phyloP scores from a whole-genome alignment of 2,329 filamentous ascomycete genomes.

The Penicillium sp. region DNA sequence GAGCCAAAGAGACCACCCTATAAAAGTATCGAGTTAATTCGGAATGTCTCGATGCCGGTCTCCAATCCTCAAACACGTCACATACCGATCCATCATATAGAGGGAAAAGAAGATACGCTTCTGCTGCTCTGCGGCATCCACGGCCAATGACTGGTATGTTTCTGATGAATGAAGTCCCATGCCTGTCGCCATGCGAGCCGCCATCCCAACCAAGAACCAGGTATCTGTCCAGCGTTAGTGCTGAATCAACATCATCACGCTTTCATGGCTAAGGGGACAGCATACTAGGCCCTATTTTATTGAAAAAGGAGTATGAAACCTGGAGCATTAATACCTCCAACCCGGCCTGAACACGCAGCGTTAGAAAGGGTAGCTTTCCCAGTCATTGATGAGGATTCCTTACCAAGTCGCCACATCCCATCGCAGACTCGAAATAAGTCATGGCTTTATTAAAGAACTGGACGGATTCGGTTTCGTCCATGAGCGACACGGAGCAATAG shows the following conservation, averaged over 20 bases:
- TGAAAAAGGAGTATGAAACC: slow-evolving; percentile 52
- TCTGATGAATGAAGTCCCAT: slow-evolving; percentile 44
- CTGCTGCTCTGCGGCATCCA: slow-evolving; percentile 36
- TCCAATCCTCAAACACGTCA: too few relatives aligned
- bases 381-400: slow-evolving; percentile 4
- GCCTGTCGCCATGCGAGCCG: slow-evolving; percentile 46
- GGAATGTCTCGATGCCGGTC: too few relatives aligned
- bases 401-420: slow-evolving; percentile 43
- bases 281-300: slow-evolving; percentile 47
- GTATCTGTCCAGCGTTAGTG: slow-evolving; percentile 38
- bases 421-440: slow-evolving; percentile 41
- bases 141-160: slow-evolving; percentile 35
- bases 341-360: slow-evolving; percentile 33
- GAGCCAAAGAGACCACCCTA: slow-evolving; percentile 45
- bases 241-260: too few relatives aligned
- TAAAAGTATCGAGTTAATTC: too few relatives aligned
- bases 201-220: slow-evolving; percentile 48
- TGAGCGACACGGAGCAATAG: slow-evolving; percentile 44
- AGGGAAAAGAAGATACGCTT: slow-evolving; percentile 49
- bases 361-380: not conserved
- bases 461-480: slow-evolving; percentile 45
- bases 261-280: too few relatives aligned
- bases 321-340: slow-evolving; percentile 48
- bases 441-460: slow-evolving; percentile 48
- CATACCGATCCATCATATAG: slow-evolving; percentile 50